Evolutionary conservation across 129 eudicot species (phyloP).

Genomic region (Chrysanthemum lavandulifolium): DNA sequence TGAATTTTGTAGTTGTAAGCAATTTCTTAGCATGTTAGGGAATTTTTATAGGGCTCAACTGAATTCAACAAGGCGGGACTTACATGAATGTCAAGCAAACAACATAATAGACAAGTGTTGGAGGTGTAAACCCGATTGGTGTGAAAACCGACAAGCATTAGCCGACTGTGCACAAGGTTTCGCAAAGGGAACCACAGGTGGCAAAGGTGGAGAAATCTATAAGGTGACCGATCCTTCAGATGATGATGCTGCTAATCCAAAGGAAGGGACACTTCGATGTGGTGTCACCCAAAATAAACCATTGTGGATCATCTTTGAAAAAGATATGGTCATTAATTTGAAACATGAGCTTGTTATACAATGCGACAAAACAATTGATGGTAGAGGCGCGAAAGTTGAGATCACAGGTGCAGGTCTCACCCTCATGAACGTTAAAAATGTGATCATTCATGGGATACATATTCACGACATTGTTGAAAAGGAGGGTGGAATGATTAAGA

Average conservation of each 20-base stretch:
- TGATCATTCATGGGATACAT: conserved; percentile 51
- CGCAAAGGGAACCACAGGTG: conserved; percentile 57
- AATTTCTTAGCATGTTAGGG: neutral
- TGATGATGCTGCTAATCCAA: conserved; percentile 42
- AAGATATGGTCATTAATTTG: conserved; percentile 49
- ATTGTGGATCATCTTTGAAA: conserved; percentile 60
- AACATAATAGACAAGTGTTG: conserved; percentile 74
- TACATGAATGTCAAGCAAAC: conserved; percentile 42
- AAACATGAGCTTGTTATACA: conserved; percentile 57
- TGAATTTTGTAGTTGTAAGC: neutral
- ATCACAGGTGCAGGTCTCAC: conserved; percentile 69
- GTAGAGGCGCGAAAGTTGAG: conserved; percentile 59
- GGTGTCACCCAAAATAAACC: conserved; percentile 62
- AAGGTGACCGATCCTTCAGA: conserved; percentile 60
- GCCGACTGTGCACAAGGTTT: conserved; percentile 67
- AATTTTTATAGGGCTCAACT: conserved; percentile 9
- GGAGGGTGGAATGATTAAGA: conserved; percentile 56
- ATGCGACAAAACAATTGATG: conserved; percentile 73
- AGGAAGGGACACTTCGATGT: conserved; percentile 68
- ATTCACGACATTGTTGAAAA: conserved; percentile 46
- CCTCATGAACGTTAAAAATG: conserved; percentile 41
- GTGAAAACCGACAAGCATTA: conserved; percentile 50
- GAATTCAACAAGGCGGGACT: conserved; percentile 48
- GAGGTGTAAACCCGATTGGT: conserved; percentile 69
- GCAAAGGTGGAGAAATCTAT: conserved; percentile 47